These are phyloP conservation scores for Malus domestica DNA, from an alignment of 306 rosid species.

Conservation along the genomic window ASM211411v1 NC_041790.1:19163501-19164000, in stretches of 20 bases:
- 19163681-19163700: neutral
- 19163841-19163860: neutral
- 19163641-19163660: neutral
- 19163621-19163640: neutral
- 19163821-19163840: neutral
- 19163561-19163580: neutral
- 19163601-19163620: neutral
- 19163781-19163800: neutral
- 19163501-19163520: neutral
- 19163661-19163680: neutral
- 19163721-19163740: neutral
- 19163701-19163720: neutral
- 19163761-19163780: neutral
- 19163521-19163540: neutral
- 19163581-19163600: neutral
- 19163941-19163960: neutral
- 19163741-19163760: neutral
- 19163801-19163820: neutral
- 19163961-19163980: neutral
- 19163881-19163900: neutral
- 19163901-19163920: neutral
- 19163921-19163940: neutral
- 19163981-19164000: neutral
- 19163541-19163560: neutral
- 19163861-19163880: neutral